phyloP scores from a whole-genome alignment of 2,329 filamentous ascomycete species.

The Fusarium illudens region DNA sequence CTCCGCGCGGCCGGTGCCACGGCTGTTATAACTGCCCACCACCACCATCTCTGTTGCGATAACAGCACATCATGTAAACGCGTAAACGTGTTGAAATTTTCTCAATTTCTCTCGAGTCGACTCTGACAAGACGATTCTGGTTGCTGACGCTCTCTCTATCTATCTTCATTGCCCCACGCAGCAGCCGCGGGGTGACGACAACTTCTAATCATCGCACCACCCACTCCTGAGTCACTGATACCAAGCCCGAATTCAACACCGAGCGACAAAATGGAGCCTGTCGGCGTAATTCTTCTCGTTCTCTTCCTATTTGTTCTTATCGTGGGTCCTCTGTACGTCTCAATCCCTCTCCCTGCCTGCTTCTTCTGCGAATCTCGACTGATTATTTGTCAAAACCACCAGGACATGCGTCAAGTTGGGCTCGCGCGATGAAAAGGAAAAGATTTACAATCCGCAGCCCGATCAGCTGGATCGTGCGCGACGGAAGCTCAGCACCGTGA shows the following conservation, averaged over 20 bases:
- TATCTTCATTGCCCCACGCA: not conserved
- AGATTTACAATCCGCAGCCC: conserved; percentile 33
- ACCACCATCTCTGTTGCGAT: conserved; percentile 7
- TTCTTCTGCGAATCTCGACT: not conserved
- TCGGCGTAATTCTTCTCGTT: conserved; percentile 39
- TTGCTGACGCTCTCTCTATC: not conserved
- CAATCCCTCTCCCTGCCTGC: not conserved
- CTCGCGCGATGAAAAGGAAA: conserved; percentile 14
- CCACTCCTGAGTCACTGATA: not conserved
- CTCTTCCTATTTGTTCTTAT: conserved; percentile 36
- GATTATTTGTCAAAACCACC: not conserved
- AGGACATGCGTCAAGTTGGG: conserved; percentile 34
- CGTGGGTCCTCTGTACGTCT: conserved; percentile 34
- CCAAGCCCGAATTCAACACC: not conserved
- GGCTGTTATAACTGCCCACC: not conserved
- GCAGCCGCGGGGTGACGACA: conserved; percentile 4
- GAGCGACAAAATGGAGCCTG: conserved; percentile 33
- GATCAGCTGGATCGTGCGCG: conserved; percentile 38
- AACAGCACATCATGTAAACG: not conserved
- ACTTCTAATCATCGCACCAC: conserved; percentile 3
- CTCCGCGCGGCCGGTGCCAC: not conserved
- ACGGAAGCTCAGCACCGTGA: conserved; percentile 44
- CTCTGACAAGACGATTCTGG: not conserved
- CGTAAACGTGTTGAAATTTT: not conserved
- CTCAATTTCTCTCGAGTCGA: not conserved